Evolutionary conservation across 352 stramenopile genomes (phyloP).

Genomic region (Phytophthora capsici): DNA sequence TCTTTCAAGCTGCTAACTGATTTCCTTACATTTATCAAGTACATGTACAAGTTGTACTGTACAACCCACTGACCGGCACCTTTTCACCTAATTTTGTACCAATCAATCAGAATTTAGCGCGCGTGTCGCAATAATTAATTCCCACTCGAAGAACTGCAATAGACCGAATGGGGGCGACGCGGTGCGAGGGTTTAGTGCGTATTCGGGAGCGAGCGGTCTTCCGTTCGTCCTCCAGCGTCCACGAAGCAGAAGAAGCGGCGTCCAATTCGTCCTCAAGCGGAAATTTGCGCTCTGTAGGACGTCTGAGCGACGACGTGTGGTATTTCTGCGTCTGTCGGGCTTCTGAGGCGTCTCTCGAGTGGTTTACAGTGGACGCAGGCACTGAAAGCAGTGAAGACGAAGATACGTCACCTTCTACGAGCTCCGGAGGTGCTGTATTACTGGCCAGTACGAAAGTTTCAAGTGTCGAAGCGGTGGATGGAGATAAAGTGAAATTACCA

Average conservation of each 20-base stretch:
- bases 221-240: slow-evolving; percentile 5
- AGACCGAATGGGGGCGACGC: slow-evolving; percentile 22
- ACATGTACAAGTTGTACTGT: no score
- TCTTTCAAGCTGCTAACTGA: slow-evolving; percentile 11
- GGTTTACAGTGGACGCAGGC: slow-evolving; percentile 46
- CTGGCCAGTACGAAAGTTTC: slow-evolving; percentile 45
- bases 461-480: slow-evolving; percentile 51
- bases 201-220: slow-evolving; percentile 47
- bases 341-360: slow-evolving; percentile 37
- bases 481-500: slow-evolving; percentile 38
- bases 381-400: slow-evolving; percentile 42
- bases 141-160: neutral
- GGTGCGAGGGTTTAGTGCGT: slow-evolving; percentile 49
- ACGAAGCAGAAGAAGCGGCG: slow-evolving; percentile 10
- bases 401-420: slow-evolving; percentile 6
- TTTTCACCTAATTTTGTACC: slow-evolving; percentile 1
- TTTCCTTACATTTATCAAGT: slow-evolving; percentile 17
- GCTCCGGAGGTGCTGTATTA: slow-evolving; percentile 28
- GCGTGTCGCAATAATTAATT: slow-evolving; percentile 10
- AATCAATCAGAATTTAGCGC: neutral
- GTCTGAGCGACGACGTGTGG: slow-evolving; percentile 52
- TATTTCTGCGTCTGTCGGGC: slow-evolving; percentile 49
- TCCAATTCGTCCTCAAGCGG: slow-evolving; percentile 5
- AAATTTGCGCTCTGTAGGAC: slow-evolving; percentile 13
- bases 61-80: slow-evolving; percentile 17